Percentiles rank a stretch among this genome's conserved stretches.
Conservation (phyloP, 345 rosid species). For the Turnera subulata region DNA sequence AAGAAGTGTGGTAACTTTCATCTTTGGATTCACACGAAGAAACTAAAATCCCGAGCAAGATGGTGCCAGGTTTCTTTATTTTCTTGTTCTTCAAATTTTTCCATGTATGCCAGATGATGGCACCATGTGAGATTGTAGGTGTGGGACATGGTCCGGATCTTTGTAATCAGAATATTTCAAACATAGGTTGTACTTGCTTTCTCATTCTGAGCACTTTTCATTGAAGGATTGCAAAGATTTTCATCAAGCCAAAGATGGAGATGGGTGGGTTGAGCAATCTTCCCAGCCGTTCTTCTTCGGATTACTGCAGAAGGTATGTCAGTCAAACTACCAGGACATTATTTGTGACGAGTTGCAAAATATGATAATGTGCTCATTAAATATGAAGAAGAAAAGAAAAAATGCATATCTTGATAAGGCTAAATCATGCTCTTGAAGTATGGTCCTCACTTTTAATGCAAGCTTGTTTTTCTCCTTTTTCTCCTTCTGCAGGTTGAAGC, state of each 20-base stretch:
- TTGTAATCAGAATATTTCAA: conserved; percentile 6
- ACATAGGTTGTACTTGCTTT: conserved; percentile 14
- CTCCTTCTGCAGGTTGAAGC: conserved; percentile 70
- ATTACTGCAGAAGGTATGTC: conserved; percentile 72
- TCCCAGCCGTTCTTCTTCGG: conserved; percentile 78
- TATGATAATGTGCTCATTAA: background rate
- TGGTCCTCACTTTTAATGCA: conserved; percentile 6
- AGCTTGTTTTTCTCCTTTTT: no score
- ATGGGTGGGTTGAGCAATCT: conserved; percentile 98
- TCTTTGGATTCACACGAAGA: conserved; percentile 70
- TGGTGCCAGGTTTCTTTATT: conserved; percentile 87
- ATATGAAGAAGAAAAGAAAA: background rate
- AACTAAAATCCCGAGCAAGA: conserved; percentile 84
- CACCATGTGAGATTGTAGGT: background rate
- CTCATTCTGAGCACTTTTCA: conserved; percentile 16
- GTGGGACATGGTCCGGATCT: conserved; percentile 12
- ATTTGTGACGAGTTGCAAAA: background rate
- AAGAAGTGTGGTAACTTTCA: conserved; percentile 76
- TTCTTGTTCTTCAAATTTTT: background rate
- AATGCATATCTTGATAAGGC: background rate
- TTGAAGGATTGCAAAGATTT: conserved; percentile 87
- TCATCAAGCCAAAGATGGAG: conserved; percentile 97
- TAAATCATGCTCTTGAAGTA: background rate
- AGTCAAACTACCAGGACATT: conserved; percentile 3
- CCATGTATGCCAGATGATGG: background rate